Percentiles rank a stretch among this genome's conserved stretches.
phyloP scores from a whole-genome alignment of 2,329 filamentous ascomycete species.

The Diaporthe caulivora region DNA sequence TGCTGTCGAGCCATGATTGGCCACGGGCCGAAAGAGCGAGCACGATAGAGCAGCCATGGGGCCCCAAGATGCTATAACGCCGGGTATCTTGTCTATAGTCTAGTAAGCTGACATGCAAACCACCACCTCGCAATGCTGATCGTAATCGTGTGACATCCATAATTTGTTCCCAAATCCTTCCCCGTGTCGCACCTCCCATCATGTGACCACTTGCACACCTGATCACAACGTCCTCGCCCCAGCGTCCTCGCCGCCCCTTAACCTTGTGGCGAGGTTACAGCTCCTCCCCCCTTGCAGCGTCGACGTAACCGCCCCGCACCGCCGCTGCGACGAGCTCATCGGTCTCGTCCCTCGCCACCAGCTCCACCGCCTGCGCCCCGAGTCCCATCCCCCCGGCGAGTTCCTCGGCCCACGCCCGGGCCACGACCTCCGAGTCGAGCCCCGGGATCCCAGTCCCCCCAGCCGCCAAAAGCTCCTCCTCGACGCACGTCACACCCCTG shows the following conservation, averaged over 20 bases:
- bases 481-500: conserved; percentile 82
- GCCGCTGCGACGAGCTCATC: conserved; percentile 29
- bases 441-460: conserved; percentile 27
- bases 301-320: conserved; percentile 27
- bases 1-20: conserved; percentile 26
- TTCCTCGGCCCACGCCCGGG: conserved; percentile 38
- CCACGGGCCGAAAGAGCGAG: background rate
- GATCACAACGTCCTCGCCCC: background rate
- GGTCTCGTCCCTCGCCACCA: conserved; percentile 24
- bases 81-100: conserved; percentile 4
- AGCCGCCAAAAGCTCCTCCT: conserved; percentile 58
- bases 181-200: conserved; percentile 19
- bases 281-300: conserved; percentile 29
- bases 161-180: conserved; percentile 18
- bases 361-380: conserved; percentile 9
- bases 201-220: conserved; percentile 14
- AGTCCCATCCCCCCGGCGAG: conserved; percentile 37
- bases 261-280: background rate
- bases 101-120: conserved; percentile 29
- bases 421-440: conserved; percentile 35
- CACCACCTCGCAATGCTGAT: conserved; percentile 3
- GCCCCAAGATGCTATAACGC: background rate
- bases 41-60: background rate
- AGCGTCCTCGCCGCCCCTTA: background rate
- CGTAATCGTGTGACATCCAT: conserved; percentile 28